Base-by-base conservation (phyloP, 768 basidiomycete species). In the Daedaleopsis sinensis region DNA sequence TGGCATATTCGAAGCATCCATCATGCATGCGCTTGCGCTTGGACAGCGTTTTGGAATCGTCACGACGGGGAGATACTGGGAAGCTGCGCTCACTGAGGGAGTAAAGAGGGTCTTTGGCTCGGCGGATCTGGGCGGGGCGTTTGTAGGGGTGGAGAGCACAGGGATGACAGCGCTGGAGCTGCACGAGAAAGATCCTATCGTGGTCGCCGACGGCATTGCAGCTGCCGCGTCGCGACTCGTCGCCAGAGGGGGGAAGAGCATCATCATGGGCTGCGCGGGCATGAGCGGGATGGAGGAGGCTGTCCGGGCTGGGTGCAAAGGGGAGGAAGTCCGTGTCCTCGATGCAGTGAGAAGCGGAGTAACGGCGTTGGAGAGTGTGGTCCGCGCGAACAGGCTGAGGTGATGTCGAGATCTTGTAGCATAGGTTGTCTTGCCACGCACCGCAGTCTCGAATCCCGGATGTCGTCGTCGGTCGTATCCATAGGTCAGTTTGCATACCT, bases 31-130 rank as follows among this genome's bases (percentile, higher is more conserved):
- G 12, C 52, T 72, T 42, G 59, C 62, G 13, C 56, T 64, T 52
- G 70, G 65, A 15, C 38, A 57, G 35, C 65, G 61, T 18, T 79
- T 75, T 58, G 76, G 73, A 12, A 74, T 77, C 56, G 72, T 78
- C 21, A 76, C 76, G 44, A 78, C 75, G 5, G 76, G 74, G 6
- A 64, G 65, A n/a, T 70, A 71, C 19, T 77, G 76, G 73, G 76
- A 74, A 49, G 51, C 27, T 5, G 64, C 75, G 32, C 61, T 76
- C 27, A 64, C 61, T 18, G 62, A 59, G 2, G 73, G 69, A 8
- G 70, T 72, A 12, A 37, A 35, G 15, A 39, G 63, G 3, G 61
- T 73, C 37, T 64, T 73, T 39, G 66, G 68, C 15, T 62, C 56
- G 24, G 59, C 49, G 19, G 65, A 58, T n/a, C 52, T 44, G 23